Conservation (phyloP, 768 basidiomycete genomes). For the Chalciporus pseudorubinellus region DNA sequence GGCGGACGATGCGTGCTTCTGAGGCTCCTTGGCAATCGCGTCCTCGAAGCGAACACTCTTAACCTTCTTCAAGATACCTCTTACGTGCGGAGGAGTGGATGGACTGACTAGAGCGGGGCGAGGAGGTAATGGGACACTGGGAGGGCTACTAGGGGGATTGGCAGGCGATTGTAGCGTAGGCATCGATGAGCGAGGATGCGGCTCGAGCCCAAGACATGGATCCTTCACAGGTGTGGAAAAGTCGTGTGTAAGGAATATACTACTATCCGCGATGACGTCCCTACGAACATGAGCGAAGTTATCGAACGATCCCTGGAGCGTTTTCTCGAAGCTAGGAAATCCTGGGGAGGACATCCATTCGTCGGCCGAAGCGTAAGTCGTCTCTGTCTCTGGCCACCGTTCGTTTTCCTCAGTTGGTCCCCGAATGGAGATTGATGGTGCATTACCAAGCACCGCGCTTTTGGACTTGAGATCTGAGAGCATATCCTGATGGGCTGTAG, state of each 20-base stretch:
- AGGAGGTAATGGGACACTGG: constrained; percentile 18
- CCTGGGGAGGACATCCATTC: constrained; percentile 39
- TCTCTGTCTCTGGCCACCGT: not conserved
- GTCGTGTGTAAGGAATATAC: constrained; percentile 11
- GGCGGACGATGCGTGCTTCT: not conserved
- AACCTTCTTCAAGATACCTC: constrained; percentile 39
- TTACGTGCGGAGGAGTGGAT: constrained; percentile 29
- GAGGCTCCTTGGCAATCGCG: constrained; percentile 1
- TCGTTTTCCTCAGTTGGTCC: not conserved
- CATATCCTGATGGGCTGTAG: constrained; percentile 38
- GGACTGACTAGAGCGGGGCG: constrained; percentile 24
- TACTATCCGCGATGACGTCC: constrained; percentile 4
- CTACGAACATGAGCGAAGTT: not conserved
- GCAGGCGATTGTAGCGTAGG: constrained; percentile 6
- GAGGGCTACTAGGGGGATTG: constrained; percentile 14
- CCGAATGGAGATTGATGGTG: constrained; percentile 10
- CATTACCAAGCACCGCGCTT: constrained; percentile 26
- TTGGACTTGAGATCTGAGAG: constrained; percentile 34
- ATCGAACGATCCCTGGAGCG: constrained; percentile 9
- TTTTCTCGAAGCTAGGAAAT: constrained; percentile 25
- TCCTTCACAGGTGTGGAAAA: constrained; percentile 11
- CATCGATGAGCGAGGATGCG: not conserved
- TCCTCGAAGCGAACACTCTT: constrained; percentile 41
- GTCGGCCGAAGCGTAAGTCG: constrained; percentile 19
- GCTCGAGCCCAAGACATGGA: not conserved